Conservation (phyloP, 129 eudicot species). For the Gnaphalium uliginosum region DNA sequence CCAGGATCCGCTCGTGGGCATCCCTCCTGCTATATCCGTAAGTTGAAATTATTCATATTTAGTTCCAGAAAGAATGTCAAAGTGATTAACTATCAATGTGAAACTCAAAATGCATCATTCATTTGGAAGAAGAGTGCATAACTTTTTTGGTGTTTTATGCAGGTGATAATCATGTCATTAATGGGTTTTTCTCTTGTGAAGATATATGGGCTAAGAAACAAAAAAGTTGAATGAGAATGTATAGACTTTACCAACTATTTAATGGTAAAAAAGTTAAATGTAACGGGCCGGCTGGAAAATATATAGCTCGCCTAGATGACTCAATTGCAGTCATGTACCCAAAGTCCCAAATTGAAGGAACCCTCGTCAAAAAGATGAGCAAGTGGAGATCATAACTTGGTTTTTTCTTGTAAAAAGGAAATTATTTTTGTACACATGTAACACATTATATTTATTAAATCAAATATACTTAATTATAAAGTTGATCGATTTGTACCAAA, state of each 20-base stretch:
- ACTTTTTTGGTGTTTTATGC: conserved; percentile 21
- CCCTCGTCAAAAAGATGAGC: not conserved
- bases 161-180: conserved; percentile 82
- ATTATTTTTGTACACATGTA: not conserved
- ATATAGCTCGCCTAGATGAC: not conserved
- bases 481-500: too few species aligned
- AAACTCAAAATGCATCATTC: not conserved
- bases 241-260: not conserved
- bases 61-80: not conserved
- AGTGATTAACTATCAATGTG: not conserved
- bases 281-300: too few species aligned
- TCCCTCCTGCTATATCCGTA: conserved; percentile 91
- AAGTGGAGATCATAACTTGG: too few species aligned
- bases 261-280: not conserved
- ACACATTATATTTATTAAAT: not conserved
- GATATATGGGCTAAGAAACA: conserved; percentile 74
- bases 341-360: too few species aligned
- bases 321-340: not conserved
- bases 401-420: too few species aligned
- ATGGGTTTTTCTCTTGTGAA: conserved; percentile 86
- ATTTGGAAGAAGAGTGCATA: not conserved
- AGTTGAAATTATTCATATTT: conserved; percentile 20
- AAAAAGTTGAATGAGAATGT: conserved; percentile 3
- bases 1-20: conserved; percentile 71
- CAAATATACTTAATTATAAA: not conserved